Conservation (phyloP, 768 basidiomycete species). For the Trametes elegans region DNA sequence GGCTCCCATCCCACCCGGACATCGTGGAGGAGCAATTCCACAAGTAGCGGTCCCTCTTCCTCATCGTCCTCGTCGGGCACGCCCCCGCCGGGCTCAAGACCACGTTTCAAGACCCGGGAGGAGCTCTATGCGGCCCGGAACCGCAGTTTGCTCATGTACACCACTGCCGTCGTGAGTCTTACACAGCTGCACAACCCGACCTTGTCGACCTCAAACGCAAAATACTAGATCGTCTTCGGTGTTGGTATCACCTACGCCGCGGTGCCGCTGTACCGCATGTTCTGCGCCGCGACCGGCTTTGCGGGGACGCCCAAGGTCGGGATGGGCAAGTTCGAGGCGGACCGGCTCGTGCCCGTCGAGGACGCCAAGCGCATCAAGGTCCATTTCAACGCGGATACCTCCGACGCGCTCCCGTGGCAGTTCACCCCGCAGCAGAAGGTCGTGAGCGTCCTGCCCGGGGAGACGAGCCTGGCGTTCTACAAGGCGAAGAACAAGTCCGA, state of each 20-base stretch:
- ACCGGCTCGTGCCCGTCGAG: conserved; percentile 76
- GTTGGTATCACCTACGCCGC: conserved; percentile 94
- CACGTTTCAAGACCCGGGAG: conserved; percentile 34
- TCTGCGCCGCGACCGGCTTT: conserved; percentile 97
- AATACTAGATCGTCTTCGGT: conserved; percentile 80
- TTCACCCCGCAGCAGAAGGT: conserved; percentile 90
- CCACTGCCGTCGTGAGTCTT: conserved; percentile 69
- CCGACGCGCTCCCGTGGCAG: conserved; percentile 88
- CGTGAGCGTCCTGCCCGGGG: conserved; percentile 90
- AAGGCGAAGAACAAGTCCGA: conserved; percentile 83
- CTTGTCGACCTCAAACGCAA: neutral
- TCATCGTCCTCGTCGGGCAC: conserved; percentile 8
- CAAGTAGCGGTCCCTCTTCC: conserved; percentile 2
- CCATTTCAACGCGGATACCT: conserved; percentile 91
- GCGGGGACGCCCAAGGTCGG: conserved; percentile 92
- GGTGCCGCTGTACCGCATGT: conserved; percentile 95
- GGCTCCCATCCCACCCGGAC: neutral
- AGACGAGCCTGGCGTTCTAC: conserved; percentile 96
- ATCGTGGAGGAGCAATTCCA: conserved; percentile 14
- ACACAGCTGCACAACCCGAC: neutral
- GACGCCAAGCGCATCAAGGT: conserved; percentile 80
- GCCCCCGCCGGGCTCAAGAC: conserved; percentile 12
- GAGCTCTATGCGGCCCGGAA: conserved; percentile 58
- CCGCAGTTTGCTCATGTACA: conserved; percentile 79
- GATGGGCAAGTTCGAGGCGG: conserved; percentile 79